phyloP scores from a whole-genome alignment of 2,329 filamentous ascomycete genomes.

The Balansia obtecta region DNA sequence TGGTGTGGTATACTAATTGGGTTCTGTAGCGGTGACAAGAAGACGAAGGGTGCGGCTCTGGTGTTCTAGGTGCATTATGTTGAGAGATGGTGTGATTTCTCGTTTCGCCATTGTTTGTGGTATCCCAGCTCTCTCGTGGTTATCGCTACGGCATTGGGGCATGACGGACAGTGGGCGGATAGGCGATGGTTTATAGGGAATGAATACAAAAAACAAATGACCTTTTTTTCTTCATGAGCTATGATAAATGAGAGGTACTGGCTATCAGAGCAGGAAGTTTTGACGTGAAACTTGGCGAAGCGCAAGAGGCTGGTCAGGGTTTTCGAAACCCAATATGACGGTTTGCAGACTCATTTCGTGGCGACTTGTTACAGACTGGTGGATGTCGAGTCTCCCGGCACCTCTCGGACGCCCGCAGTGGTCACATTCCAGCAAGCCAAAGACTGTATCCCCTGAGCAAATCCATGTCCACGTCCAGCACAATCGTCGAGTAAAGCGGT shows the following conservation, averaged over 20 bases:
- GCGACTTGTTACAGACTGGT: not conserved
- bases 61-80: constrained; percentile 76
- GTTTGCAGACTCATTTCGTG: not conserved
- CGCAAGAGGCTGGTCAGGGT: not conserved
- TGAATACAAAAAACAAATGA: constrained; percentile 16
- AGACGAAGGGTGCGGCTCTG: constrained; percentile 99
- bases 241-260: not conserved
- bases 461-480: not conserved
- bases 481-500: too few relatives aligned
- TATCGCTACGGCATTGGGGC: constrained; percentile 27
- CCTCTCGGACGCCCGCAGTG: not conserved
- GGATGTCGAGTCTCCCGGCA: too few relatives aligned
- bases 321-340: not conserved
- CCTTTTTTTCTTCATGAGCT: constrained; percentile 11
- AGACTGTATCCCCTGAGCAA: not conserved
- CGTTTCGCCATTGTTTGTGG: too few relatives aligned
- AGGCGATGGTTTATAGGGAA: constrained; percentile 31
- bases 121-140: too few relatives aligned
- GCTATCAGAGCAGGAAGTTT: not conserved
- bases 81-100: constrained; percentile 6
- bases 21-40: constrained; percentile 88
- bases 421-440: too few relatives aligned
- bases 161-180: constrained; percentile 38
- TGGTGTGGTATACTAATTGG: constrained; percentile 9
- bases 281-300: not conserved